Evolutionary conservation across 495 filamentous ascomycete genomes (phyloP), one percentile per base, ranked within the genome.

Genomic region (Penicillium herquei): DNA sequence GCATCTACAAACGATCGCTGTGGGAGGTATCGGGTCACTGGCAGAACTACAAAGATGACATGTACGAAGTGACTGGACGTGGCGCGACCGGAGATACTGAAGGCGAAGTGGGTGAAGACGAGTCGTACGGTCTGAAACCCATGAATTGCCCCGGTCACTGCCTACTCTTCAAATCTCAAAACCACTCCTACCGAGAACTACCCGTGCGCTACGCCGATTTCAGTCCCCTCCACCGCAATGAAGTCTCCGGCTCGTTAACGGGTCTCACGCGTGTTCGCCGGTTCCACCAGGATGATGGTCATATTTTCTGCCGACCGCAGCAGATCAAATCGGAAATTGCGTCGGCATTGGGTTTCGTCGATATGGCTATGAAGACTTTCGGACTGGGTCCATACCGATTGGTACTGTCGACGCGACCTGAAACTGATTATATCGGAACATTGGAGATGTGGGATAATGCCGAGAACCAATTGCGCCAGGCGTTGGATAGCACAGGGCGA

Each of bases 101-200:
- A 0, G 71, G 71, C 7, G 76, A 84, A 49, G 48, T 64, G 6
- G 79, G 80, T 48, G 84, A 90, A 56, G 81, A 88, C 46, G 88
- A 89, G 58, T 87, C 91, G 48, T 97, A 92, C 66, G 91, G 90
- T 3, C 79, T 97, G 48, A 97, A 97, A 68, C 92, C 92, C 18
- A 97, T 97, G 92, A 97, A 97, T 63, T 97, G 92, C 68, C 92
- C 92, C 0, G 92, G 92, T 11, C 92, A 97, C 70, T 97, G 92
- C 71, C 75, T 97, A 45, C 83, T 97, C 33, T 97, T 96, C 70
- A 79, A 79, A 60, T 84, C 84, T 45, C 79, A 88, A 50, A 80
- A 71, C 39, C 83, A 87, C 55, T 91, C 86, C 59, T 93, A 91
- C 65, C 81, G 87, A 62, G 89, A 96, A 57, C 74, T 97, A 32